These are phyloP conservation scores for Fusarium nisikadoi DNA, from an alignment of 2,329 filamentous ascomycete genomes.

Conservation along the genomic window DNA sequence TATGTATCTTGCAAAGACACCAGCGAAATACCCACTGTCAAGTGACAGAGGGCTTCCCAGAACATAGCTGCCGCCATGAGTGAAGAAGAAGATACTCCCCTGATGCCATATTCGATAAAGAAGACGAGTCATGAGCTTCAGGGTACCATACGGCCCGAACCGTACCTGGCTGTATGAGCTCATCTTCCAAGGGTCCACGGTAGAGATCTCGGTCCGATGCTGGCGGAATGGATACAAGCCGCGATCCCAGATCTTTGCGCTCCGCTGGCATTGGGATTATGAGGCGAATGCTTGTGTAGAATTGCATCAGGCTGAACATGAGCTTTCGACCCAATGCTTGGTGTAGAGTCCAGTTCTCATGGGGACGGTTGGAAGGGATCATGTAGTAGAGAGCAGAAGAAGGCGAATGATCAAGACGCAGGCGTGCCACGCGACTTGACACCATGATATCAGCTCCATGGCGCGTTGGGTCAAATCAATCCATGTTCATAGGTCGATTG, in stretches of 20 bases:
- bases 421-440: not conserved
- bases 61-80: not conserved
- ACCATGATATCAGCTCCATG: not conserved
- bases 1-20: not conserved
- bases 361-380: rapidly evolving
- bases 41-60: not conserved
- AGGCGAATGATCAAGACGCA: not conserved
- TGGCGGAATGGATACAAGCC: not conserved
- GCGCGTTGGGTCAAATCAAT: no score
- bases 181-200: not conserved
- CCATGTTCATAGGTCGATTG: rapidly evolving
- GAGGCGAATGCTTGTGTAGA: not conserved
- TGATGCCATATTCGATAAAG: not conserved
- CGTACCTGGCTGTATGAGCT: not conserved
- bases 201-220: not conserved
- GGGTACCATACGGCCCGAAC: not conserved
- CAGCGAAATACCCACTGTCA: not conserved
- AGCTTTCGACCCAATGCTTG: not conserved
- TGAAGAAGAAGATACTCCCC: not conserved
- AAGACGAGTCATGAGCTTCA: not conserved
- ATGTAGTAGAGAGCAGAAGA: not conserved
- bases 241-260: not conserved
- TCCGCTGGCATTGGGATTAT: not conserved
- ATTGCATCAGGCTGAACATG: not conserved
- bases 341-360: not conserved